Evolutionary conservation across 2,329 filamentous ascomycete species (phyloP).

Genomic region (Ceratocystiopsis brevicomis): DNA sequence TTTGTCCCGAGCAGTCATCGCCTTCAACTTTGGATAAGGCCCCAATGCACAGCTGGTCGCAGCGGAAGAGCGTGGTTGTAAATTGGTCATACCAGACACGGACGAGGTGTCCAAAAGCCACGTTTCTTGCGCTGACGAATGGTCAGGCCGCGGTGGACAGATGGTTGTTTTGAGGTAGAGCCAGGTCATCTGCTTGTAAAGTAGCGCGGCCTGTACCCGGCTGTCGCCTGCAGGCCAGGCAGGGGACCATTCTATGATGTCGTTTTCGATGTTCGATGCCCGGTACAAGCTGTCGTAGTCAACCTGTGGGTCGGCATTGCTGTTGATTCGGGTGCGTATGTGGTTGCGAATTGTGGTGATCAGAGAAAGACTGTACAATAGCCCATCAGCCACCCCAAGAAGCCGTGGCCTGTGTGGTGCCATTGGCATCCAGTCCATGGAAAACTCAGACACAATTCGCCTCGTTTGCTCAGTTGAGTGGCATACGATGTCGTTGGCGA

Average conservation of each 20-base stretch:
- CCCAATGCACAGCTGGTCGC: conserved; percentile 19
- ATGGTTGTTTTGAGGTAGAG: conserved; percentile 44
- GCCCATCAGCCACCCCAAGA: conserved; percentile 62
- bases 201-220: conserved; percentile 33
- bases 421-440: conserved; percentile 21
- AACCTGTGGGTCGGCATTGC: conserved; percentile 45
- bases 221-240: conserved; percentile 37
- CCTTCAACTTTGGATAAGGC: conserved; percentile 10
- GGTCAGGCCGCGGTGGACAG: conserved; percentile 27
- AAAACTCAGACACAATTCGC: conserved; percentile 20
- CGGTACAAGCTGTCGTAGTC: conserved; percentile 55
- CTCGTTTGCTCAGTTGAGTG: conserved; percentile 20
- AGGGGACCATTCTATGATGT: conserved; percentile 57
- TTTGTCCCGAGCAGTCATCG: background rate
- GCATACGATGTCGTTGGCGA: conserved; percentile 41
- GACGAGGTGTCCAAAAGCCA: background rate
- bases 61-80: conserved; percentile 12
- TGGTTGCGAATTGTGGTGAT: conserved; percentile 61
- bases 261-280: conserved; percentile 57
- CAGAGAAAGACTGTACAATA: conserved; percentile 61
- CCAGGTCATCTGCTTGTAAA: conserved; percentile 50
- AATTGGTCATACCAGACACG: background rate
- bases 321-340: conserved; percentile 47
- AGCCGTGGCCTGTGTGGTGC: conserved; percentile 35
- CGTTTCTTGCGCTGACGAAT: background rate